Conservation (phyloP, 1,284 basidiomycete genomes). For the Xerocomus minutiporus region DNA sequence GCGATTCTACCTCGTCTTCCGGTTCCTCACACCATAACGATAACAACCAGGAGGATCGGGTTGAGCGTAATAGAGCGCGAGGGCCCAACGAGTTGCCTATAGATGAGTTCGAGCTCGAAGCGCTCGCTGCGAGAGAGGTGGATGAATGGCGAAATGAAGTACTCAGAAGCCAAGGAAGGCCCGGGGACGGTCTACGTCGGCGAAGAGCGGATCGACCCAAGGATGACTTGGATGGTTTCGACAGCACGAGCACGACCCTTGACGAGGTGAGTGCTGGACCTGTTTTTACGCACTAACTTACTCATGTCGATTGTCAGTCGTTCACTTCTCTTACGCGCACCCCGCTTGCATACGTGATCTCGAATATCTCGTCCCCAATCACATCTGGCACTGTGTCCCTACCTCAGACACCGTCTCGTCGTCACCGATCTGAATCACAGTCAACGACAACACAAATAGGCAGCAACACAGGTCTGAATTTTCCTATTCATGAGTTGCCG, state of each 20-base stretch:
- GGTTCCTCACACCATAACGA: slow-evolving; percentile 9
- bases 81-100: slow-evolving; percentile 7
- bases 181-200: slow-evolving; percentile 9
- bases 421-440: slow-evolving; percentile 20
- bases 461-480: background rate
- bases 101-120: slow-evolving; percentile 46
- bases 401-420: slow-evolving; percentile 17
- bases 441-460: slow-evolving; percentile 18
- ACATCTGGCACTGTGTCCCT: slow-evolving; percentile 33
- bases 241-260: slow-evolving; percentile 28
- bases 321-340: slow-evolving; percentile 41
- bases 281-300: background rate
- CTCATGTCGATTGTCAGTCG: slow-evolving; percentile 30
- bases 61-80: slow-evolving; percentile 8
- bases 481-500: slow-evolving; percentile 5
- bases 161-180: slow-evolving; percentile 27
- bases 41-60: slow-evolving; percentile 5
- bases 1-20: slow-evolving; percentile 11
- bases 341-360: slow-evolving; percentile 44
- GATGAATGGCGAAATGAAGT: slow-evolving; percentile 50
- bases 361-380: slow-evolving; percentile 40
- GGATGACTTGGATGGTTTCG: slow-evolving; percentile 21
- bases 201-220: slow-evolving; percentile 9
- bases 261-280: slow-evolving; percentile 41
- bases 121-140: slow-evolving; percentile 45